phyloP scores from a whole-genome alignment of 495 filamentous ascomycete species.

The Aspergillus cristatus region DNA sequence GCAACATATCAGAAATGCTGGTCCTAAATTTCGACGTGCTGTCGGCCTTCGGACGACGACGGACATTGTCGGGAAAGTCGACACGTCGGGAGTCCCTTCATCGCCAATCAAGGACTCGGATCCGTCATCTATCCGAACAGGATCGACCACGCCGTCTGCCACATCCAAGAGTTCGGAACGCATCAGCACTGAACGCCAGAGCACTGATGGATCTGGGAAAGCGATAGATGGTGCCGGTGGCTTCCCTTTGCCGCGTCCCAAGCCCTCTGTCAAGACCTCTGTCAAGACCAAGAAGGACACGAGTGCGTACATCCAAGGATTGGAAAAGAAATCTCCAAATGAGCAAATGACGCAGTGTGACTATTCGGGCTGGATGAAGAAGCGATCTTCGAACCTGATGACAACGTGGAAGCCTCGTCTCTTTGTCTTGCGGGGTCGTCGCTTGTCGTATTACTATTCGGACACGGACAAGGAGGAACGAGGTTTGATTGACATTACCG shows the following conservation, averaged over 20 bases:
- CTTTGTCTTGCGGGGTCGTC: conserved; percentile 83
- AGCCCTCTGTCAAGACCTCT: conserved; percentile 22
- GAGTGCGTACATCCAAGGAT: conserved; percentile 81
- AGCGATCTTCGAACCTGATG: conserved; percentile 90
- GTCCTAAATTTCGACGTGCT: conserved; percentile 40
- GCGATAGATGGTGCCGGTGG: conserved; percentile 46
- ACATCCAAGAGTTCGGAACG: conserved; percentile 71
- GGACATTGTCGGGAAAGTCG: conserved; percentile 46
- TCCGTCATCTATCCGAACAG: conserved; percentile 63
- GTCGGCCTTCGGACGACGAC: conserved; percentile 71
- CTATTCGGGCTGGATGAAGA: conserved; percentile 99
- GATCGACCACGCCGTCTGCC: conserved; percentile 77
- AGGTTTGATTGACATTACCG: conserved; percentile 94
- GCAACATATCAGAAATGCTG: conserved; percentile 31
- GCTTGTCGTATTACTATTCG: conserved; percentile 93
- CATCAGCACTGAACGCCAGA: conserved; percentile 51
- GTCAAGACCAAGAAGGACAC: conserved; percentile 85
- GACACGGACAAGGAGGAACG: conserved; percentile 86
- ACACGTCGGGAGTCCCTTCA: conserved; percentile 30
- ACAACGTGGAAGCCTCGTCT: conserved; percentile 93
- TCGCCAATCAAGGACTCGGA: conserved; percentile 58
- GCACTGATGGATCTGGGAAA: conserved; percentile 53
- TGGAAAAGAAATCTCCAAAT: conserved; percentile 70
- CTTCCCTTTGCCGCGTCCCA: conserved; percentile 26
- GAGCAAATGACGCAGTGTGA: conserved; percentile 84